Conservation (phyloP, 2,329 filamentous ascomycete genomes). For the Pezicula carpinea region DNA sequence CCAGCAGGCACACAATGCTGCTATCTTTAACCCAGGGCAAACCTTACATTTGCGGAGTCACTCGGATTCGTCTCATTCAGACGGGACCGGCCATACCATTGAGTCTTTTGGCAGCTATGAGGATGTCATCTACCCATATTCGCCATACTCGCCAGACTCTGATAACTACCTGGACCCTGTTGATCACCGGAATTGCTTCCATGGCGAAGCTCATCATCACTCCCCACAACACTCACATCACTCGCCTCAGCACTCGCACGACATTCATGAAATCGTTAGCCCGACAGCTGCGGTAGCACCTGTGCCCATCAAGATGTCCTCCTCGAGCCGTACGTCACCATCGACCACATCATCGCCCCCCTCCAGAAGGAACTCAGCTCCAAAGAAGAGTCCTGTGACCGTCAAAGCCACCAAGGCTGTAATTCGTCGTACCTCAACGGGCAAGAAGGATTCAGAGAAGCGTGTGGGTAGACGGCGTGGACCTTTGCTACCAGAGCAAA, state of each 20-base stretch:
- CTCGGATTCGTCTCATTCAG: slow-evolving; percentile 78
- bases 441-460: slow-evolving; percentile 89
- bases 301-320: slow-evolving; percentile 62
- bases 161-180: slow-evolving; percentile 64
- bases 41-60: slow-evolving; percentile 83
- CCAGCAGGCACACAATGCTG: slow-evolving; percentile 51
- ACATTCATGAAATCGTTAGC: slow-evolving; percentile 55
- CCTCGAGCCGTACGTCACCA: slow-evolving; percentile 55
- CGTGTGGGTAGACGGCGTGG: slow-evolving; percentile 87
- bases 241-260: slow-evolving; percentile 31
- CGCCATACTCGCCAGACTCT: slow-evolving; percentile 78
- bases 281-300: slow-evolving; percentile 64
- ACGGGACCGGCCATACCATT: slow-evolving; percentile 56
- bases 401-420: slow-evolving; percentile 81
- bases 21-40: slow-evolving; percentile 87
- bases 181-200: slow-evolving; percentile 56
- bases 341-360: slow-evolving; percentile 59
- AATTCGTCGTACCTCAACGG: slow-evolving; percentile 69
- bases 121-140: slow-evolving; percentile 68
- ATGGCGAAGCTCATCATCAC: slow-evolving; percentile 49
- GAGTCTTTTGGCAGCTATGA: slow-evolving; percentile 70
- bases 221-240: slow-evolving; percentile 24
- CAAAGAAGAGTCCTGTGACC: slow-evolving; percentile 50
- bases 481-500: slow-evolving; percentile 85
- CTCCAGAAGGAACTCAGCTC: slow-evolving; percentile 62